Base-by-base conservation (phyloP, 2,329 filamentous ascomycete genomes). In the Penicillium vulpinum region DNA sequence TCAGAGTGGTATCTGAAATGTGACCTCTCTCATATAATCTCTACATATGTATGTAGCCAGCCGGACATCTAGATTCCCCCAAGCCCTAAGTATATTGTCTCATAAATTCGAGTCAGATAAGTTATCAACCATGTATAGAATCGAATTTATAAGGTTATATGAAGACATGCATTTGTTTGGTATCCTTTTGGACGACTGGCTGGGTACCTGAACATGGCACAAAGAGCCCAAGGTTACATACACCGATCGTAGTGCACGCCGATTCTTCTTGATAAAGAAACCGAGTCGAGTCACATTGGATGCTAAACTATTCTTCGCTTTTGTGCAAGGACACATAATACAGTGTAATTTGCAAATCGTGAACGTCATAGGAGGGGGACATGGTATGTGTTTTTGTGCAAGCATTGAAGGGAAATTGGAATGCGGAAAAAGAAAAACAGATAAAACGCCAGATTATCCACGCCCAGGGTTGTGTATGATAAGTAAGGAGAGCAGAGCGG, bases 401-500 rank as follows among this genome's bases (percentile, higher is more conserved):
- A 44, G 56, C 44, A 16, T 50, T 4, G 38, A 22, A 28, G 29
- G 43, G 15, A 35, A 35, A 51, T n/a, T 33, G 41, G 21, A 52
- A 29, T 40, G 29, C 15, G 15, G 7, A 44, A 54, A 18, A 46
- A 35, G 33, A 36, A 54, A 43, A 51, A 44, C 33, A 36, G 38
- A 51, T 44, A 53, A 52, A 68, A 69, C 69, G 68, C 70, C 70
- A 49, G 3, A 68, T 66, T 64, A 70, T 67, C 68, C 67, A 69
- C 65, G 64, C 67, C 68, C 62, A 64, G 61, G 61, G 57, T 62
- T 64, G 54, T 63, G 59, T 63, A 61, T 54, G 54, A 45, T n/a
- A 43, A 33, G 44, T 36, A 18, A 44, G 10, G 22, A 44, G 21
- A 62, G 50, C 24, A 45, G 40, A 39, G 26, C 18, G n/a, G 16